Percentiles rank a stretch among this genome's conserved stretches.
Conservation (phyloP, 1,284 basidiomycete species). For the Ceratobasidium sp. region DNA sequence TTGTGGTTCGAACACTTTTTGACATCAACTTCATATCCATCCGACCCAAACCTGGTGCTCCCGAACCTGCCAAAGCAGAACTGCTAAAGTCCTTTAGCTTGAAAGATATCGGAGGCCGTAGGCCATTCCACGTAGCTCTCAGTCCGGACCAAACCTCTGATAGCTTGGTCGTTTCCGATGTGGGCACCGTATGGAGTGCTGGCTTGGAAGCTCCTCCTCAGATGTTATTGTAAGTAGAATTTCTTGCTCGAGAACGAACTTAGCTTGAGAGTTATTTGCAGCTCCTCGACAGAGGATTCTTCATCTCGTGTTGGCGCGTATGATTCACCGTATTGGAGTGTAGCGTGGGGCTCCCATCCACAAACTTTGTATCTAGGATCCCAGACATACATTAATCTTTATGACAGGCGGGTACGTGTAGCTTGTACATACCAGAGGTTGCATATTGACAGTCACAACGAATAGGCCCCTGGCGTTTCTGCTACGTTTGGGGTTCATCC, state of each 20-base stretch:
- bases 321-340: slow-evolving; percentile 36
- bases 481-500: slow-evolving; percentile 1
- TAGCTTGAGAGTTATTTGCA: background rate
- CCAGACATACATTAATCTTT: slow-evolving; percentile 19
- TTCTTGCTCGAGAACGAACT: background rate
- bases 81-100: slow-evolving; percentile 5
- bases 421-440: background rate
- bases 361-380: slow-evolving; percentile 31
- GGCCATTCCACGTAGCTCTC: slow-evolving; percentile 30
- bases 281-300: slow-evolving; percentile 19
- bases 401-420: slow-evolving; percentile 20
- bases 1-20: slow-evolving; percentile 35
- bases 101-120: slow-evolving; percentile 6
- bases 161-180: slow-evolving; percentile 28
- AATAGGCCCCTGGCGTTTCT: slow-evolving; percentile 1
- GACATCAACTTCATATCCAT: slow-evolving; percentile 30
- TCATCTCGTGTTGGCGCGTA: slow-evolving; percentile 25
- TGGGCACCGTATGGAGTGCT: slow-evolving; percentile 24
- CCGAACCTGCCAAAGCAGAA: slow-evolving; percentile 17
- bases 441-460: background rate
- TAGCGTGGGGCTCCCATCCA: slow-evolving; percentile 31
- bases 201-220: slow-evolving; percentile 2
- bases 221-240: slow-evolving; percentile 12
- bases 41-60: slow-evolving; percentile 6
- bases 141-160: slow-evolving; percentile 18